Evolutionary conservation across 352 stramenopile genomes (phyloP), one percentile per base, ranked within the genome.

Genomic region (Phytophthora hibernalis): DNA sequence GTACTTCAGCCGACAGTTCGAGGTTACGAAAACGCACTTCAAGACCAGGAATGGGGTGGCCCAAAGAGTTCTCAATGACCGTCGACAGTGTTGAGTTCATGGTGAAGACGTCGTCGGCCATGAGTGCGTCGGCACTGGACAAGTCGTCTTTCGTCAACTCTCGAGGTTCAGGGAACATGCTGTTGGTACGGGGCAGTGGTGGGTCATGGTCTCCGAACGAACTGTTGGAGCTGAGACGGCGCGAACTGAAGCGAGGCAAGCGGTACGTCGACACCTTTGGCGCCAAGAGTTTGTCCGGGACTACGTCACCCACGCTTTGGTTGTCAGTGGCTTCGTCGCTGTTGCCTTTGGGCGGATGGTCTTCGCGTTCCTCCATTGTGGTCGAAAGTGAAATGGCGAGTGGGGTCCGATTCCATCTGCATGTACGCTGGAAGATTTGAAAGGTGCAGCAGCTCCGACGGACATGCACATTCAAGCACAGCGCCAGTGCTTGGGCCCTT

Each of bases 11-110:
- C 10, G 68, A 72, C 61, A 88, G 65, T 28, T 75, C 61, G 22
- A 90, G 53, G 58, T 87, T 59, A 11, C 65, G 70, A 54, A 90
- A 90, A 38, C 77, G 79, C 18, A 88, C 71, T 45, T 87, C 77
- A 43, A 88, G 70, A 15, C 72, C 77, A 10, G 79, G 73, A 20
- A 90, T 79, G 2, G 79, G 76, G 5, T 71, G 44, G n/a, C 82
- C 82, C 7, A 80, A 45, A 0, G 77, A 68, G 6, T 81, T 79
- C 50, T 86, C 77, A 16, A 86, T 66, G 2, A 81, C 79, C 1
- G 65, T 49, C 0, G 79, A 79, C 33, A 91, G 65, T n/a, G 66
- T 81, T 21, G 73, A 44, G 61, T 89, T 79, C 79, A 90, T 87
- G 31, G 72, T 76, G 52, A 87, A 72, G 16, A 85, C 70, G 40